Conservation (phyloP, 805 yeast species). For the Saccharomycopsis javanensis region DNA sequence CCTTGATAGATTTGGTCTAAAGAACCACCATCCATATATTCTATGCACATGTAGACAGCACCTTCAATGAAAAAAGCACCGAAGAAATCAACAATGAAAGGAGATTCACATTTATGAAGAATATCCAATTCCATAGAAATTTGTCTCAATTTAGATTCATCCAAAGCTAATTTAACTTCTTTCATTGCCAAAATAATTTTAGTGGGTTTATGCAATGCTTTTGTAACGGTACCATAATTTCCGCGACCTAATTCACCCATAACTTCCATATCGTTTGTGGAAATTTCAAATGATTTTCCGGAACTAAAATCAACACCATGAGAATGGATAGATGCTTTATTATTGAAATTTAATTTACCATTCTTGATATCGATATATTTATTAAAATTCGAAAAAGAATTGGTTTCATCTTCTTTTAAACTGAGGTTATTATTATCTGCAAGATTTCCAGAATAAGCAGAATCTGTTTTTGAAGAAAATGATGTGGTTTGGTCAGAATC, state of each 20-base stretch:
- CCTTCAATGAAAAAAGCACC: constrained; percentile 98
- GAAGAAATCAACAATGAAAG: constrained; percentile 88
- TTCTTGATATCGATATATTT: constrained; percentile 86
- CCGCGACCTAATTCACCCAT: constrained; percentile 90
- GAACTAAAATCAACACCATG: constrained; percentile 85
- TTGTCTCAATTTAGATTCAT: constrained; percentile 87
- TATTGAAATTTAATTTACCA: constrained; percentile 85
- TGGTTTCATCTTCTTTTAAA: constrained; percentile 23
- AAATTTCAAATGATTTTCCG: constrained; percentile 79
- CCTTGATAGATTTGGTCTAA: constrained; percentile 72
- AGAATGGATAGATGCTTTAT: constrained; percentile 85
- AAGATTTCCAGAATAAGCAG: background rate
- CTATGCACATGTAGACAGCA: constrained; percentile 97
- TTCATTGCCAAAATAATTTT: constrained; percentile 94
- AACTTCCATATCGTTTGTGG: constrained; percentile 73
- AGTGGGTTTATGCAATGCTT: constrained; percentile 88
- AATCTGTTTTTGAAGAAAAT: background rate
- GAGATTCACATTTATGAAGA: constrained; percentile 81
- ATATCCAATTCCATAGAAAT: constrained; percentile 94
- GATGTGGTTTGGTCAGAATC: background rate
- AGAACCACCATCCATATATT: constrained; percentile 95
- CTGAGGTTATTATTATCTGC: background rate
- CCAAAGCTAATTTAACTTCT: constrained; percentile 87
- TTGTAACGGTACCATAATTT: constrained; percentile 91
- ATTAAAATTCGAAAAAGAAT: constrained; percentile 73